Conservation (phyloP, 768 basidiomycete genomes). For the Piloderma croceum region DNA sequence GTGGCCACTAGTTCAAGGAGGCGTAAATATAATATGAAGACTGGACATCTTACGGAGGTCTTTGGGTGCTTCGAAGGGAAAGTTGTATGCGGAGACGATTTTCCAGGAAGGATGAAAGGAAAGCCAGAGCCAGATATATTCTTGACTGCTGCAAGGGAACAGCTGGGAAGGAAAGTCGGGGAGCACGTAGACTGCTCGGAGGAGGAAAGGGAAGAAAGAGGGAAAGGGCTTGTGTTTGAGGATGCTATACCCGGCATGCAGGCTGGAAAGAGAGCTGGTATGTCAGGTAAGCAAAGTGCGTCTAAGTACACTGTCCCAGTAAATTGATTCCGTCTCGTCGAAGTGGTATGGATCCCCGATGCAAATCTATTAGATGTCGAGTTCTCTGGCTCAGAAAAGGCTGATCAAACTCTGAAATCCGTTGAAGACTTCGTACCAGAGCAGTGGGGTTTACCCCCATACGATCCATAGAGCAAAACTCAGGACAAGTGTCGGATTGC, state of each 20-base stretch:
- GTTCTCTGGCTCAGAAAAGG: slow-evolving; percentile 41
- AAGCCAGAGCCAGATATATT: slow-evolving; percentile 85
- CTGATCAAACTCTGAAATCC: slow-evolving; percentile 56
- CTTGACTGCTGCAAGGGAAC: slow-evolving; percentile 59
- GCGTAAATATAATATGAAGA: slow-evolving; percentile 64
- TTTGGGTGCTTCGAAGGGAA: slow-evolving; percentile 59
- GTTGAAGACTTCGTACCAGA: slow-evolving; percentile 75
- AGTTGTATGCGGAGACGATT: slow-evolving; percentile 71
- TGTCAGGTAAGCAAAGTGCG: slow-evolving; percentile 55
- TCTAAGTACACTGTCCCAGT: neutral
- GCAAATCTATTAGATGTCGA: slow-evolving; percentile 51
- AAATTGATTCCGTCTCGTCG: slow-evolving; percentile 1
- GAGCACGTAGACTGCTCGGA: slow-evolving; percentile 24
- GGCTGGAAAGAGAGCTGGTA: slow-evolving; percentile 79
- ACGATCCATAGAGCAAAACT: too few species aligned
- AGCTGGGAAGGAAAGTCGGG: slow-evolving; percentile 55
- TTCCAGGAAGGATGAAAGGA: slow-evolving; percentile 47
- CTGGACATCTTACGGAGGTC: slow-evolving; percentile 49
- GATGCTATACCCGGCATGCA: slow-evolving; percentile 74
- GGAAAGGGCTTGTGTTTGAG: slow-evolving; percentile 74
- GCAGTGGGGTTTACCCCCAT: slow-evolving; percentile 79
- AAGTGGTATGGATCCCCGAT: slow-evolving; percentile 87
- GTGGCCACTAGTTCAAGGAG: slow-evolving; percentile 74
- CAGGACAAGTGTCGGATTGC: too few species aligned
- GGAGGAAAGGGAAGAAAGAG: slow-evolving; percentile 42